phyloP scores from a whole-genome alignment of 345 rosid species.

The Trapa bicornis region DNA sequence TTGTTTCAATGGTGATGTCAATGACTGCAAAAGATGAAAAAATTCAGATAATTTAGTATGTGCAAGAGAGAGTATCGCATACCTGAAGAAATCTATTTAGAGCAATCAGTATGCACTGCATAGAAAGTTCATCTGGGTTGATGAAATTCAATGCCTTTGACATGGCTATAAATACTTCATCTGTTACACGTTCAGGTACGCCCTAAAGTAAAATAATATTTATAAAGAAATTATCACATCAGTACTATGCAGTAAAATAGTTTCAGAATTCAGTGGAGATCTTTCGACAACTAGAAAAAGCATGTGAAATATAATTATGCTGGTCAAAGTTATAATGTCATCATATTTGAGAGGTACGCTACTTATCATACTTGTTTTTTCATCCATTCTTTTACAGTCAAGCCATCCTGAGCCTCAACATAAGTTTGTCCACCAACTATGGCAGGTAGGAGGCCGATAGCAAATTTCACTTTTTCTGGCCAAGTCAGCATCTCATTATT shows the following conservation, averaged over 20 bases:
- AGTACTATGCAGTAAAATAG: not conserved
- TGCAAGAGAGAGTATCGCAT: slow-evolving; percentile 1
- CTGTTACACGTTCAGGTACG: slow-evolving; percentile 81
- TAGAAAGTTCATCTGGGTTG: slow-evolving; percentile 88
- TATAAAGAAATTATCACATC: not conserved
- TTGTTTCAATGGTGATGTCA: not conserved
- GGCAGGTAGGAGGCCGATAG: slow-evolving; percentile 92
- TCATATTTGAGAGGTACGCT: not conserved
- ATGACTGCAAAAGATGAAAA: not conserved
- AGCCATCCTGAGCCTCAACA: slow-evolving; percentile 93
- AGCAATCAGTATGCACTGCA: slow-evolving; percentile 90
- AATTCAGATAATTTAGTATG: not conserved
- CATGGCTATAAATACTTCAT: slow-evolving; percentile 95
- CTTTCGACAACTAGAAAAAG: not conserved
- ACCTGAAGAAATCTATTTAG: slow-evolving; percentile 96
- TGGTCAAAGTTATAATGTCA: not conserved
- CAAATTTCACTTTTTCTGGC: slow-evolving; percentile 95
- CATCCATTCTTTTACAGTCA: slow-evolving; percentile 82
- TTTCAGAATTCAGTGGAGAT: not conserved
- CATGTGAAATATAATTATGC: not conserved
- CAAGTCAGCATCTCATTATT: slow-evolving; percentile 94
- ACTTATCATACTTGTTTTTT: slow-evolving; percentile 43
- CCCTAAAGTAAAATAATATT: slow-evolving; percentile 34
- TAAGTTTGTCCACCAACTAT: slow-evolving; percentile 84
- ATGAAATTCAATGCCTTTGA: slow-evolving; percentile 92